These are phyloP conservation scores for Reticulascus tulasneorum DNA, from an alignment of 2,329 filamentous ascomycete species.

Conservation along the genomic window DNA sequence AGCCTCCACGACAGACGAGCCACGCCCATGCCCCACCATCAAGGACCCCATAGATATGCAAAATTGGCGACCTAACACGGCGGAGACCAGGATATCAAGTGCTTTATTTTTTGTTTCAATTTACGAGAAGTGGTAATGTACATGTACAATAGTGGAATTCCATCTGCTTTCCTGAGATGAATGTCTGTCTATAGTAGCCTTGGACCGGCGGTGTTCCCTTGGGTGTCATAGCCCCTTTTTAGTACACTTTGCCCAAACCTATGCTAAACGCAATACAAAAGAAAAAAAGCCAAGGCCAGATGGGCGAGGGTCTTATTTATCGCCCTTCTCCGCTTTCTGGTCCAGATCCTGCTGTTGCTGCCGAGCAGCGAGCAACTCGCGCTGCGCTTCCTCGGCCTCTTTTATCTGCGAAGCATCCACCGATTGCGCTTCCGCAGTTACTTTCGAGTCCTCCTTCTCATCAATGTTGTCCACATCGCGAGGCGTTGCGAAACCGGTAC, in stretches of 20 bases:
- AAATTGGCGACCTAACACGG: not conserved
- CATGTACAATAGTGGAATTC: constrained; percentile 14
- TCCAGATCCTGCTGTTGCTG: constrained; percentile 21
- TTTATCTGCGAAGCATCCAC: constrained; percentile 25
- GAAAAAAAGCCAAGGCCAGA: constrained; percentile 17
- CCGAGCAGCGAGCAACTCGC: constrained; percentile 29
- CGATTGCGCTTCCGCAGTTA: constrained; percentile 45
- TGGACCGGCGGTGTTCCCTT: constrained; percentile 10
- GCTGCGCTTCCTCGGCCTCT: constrained; percentile 34
- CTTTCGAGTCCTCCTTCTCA: constrained; percentile 75
- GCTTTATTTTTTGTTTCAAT: not conserved
- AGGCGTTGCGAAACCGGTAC: constrained; percentile 67
- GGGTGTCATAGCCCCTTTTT: constrained; percentile 13
- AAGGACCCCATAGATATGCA: not conserved
- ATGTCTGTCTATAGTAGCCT: constrained; percentile 14
- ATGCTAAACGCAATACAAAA: constrained; percentile 15
- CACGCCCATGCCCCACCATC: too few relatives aligned
- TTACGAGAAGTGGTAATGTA: not conserved
- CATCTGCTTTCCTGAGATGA: constrained; percentile 14
- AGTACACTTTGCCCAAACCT: constrained; percentile 15
- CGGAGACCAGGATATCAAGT: not conserved
- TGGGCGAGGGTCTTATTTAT: constrained; percentile 25
- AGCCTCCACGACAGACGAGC: constrained; percentile 5
- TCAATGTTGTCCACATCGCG: constrained; percentile 92
- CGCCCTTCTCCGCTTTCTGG: constrained; percentile 33